phyloP scores from a whole-genome alignment of 805 yeast genomes.

The Saccharomycopsis synnaedendra region DNA sequence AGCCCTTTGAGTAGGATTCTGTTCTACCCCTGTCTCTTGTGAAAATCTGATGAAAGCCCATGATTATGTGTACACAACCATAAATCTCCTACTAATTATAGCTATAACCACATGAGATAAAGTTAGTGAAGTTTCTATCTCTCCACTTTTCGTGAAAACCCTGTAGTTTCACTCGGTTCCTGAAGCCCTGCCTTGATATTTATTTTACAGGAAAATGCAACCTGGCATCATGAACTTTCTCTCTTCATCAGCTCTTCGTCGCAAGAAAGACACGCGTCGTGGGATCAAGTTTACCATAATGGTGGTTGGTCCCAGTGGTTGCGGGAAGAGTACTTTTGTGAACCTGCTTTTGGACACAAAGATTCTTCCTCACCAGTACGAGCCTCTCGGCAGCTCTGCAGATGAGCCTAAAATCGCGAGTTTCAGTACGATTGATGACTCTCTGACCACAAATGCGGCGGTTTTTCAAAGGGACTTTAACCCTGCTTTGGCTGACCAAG shows the following conservation, averaged over 20 bases:
- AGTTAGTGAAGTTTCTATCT: no score
- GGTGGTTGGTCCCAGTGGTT: constrained; percentile 64
- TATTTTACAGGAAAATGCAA: no score
- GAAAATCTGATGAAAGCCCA: no score
- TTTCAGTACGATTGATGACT: constrained; percentile 27
- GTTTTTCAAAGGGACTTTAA: constrained; percentile 50
- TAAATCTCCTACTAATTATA: no score
- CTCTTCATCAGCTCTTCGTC: constrained; percentile 24
- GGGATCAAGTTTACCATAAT: constrained; percentile 65
- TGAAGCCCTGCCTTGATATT: no score
- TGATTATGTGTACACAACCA: no score
- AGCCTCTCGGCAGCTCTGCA: constrained; percentile 24
- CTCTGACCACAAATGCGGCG: constrained; percentile 42
- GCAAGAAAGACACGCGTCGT: constrained; percentile 58
- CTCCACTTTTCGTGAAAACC: no score
- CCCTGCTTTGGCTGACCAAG: constrained; percentile 46
- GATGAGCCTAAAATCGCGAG: constrained; percentile 31
- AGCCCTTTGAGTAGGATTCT: no score
- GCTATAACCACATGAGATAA: no score
- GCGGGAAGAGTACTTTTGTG: constrained; percentile 69
- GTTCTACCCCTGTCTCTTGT: no score
- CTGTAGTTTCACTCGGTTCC: no score
- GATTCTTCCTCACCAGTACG: constrained; percentile 49
- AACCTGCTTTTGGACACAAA: constrained; percentile 55
- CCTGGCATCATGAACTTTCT: constrained; percentile 12